Conservation (phyloP, 148 eudicot species). For the Nyssa sinensis region DNA sequence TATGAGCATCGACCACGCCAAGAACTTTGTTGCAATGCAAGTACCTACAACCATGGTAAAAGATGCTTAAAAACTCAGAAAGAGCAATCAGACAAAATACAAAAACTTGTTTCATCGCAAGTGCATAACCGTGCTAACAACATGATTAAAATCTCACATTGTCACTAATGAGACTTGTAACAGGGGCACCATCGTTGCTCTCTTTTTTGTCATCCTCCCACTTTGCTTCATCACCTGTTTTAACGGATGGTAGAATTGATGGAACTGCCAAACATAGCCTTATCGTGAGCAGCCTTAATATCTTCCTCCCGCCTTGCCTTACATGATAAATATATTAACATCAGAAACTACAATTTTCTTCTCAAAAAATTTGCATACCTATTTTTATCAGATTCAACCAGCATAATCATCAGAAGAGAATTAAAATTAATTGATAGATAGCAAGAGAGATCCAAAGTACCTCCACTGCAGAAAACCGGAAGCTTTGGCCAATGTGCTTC, state of each 20-base stretch:
- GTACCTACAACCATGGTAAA: slow-evolving; percentile 45
- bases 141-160: slow-evolving; percentile 37
- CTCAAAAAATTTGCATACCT: background rate
- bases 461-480: slow-evolving; percentile 83
- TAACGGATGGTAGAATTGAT: slow-evolving; percentile 30
- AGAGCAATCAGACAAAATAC: background rate
- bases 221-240: slow-evolving; percentile 43
- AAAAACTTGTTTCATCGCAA: slow-evolving; percentile 14
- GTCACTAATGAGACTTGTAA: slow-evolving; percentile 60
- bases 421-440: background rate
- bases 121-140: background rate
- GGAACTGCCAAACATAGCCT: slow-evolving; percentile 93
- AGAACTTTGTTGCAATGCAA: slow-evolving; percentile 70
- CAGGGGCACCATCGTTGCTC: slow-evolving; percentile 27
- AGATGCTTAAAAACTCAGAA: background rate
- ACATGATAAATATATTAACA: background rate
- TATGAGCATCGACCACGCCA: slow-evolving; percentile 94
- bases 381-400: background rate
- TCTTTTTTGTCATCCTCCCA: slow-evolving; percentile 25
- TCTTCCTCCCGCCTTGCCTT: slow-evolving; percentile 74
- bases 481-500: slow-evolving; percentile 77
- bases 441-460: slow-evolving; percentile 29
- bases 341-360: background rate
- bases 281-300: slow-evolving; percentile 74
- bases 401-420: background rate